phyloP scores from a whole-genome alignment of 164 flowering plant genomes.

The Tinospora cordifolia region DNA sequence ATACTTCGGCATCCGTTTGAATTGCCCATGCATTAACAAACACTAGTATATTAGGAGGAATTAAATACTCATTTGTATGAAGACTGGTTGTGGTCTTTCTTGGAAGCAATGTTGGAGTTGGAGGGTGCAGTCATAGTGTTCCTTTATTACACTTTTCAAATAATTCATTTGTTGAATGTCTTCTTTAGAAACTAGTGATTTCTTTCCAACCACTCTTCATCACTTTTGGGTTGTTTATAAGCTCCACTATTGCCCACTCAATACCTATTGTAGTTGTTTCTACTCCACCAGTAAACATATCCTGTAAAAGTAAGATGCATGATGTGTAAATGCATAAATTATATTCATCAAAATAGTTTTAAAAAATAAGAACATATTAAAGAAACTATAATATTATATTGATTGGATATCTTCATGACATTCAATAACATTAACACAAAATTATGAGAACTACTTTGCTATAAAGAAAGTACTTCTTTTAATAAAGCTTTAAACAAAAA shows the following conservation, averaged over 20 bases:
- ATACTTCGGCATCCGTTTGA: conserved; percentile 6
- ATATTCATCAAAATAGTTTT: no score
- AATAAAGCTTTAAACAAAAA: no score
- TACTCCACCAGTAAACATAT: conserved; percentile 12
- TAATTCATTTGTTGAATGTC: conserved; percentile 15
- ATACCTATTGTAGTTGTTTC: not conserved
- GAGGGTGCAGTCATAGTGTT: conserved; percentile 13
- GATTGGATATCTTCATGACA: no score
- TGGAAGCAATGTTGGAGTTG: conserved; percentile 6
- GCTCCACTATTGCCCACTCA: conserved; percentile 17
- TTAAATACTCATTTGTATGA: conserved; percentile 3
- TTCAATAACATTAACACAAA: no score
- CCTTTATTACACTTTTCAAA: conserved; percentile 9
- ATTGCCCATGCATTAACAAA: conserved; percentile 16
- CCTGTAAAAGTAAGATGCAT: not conserved
- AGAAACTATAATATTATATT: no score
- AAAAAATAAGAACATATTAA: no score
- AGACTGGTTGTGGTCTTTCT: not conserved
- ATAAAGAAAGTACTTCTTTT: no score
- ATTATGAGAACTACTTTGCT: no score
- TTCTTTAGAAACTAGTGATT: not conserved
- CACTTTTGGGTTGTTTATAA: conserved; percentile 7
- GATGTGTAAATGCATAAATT: no score
- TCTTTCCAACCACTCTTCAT: conserved; percentile 15
- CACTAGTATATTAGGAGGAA: conserved; percentile 9